phyloP scores from a whole-genome alignment of 2,329 filamentous ascomycete genomes.

The Cladosporium sp. region DNA sequence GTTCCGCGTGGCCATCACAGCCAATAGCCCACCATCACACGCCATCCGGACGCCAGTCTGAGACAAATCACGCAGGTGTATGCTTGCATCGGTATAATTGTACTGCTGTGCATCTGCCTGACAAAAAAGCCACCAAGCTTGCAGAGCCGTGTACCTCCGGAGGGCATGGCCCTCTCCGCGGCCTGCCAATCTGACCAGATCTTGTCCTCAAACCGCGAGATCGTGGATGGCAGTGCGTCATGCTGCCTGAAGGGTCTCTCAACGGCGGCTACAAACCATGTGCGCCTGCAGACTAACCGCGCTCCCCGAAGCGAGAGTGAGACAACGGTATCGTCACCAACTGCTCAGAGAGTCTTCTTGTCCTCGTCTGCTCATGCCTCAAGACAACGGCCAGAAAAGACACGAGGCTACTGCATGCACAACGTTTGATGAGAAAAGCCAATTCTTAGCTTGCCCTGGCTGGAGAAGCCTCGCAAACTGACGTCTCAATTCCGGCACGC shows the following conservation, averaged over 20 bases:
- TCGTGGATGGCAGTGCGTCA: not conserved
- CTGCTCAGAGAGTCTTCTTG: not conserved
- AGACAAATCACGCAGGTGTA: not conserved
- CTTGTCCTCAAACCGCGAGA: not conserved
- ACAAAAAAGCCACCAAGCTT: not conserved
- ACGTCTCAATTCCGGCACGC: constrained; percentile 1
- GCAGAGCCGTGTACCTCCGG: constrained; percentile 4
- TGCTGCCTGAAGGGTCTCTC: constrained; percentile 4
- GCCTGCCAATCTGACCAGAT: not conserved
- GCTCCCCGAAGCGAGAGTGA: not conserved
- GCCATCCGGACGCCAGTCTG: not conserved
- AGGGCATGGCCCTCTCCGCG: constrained; percentile 3
- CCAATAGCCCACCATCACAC: not conserved
- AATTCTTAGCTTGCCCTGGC: not conserved
- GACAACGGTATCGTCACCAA: not conserved
- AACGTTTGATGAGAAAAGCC: not conserved
- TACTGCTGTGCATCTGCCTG: not conserved
- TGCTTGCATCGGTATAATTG: not conserved
- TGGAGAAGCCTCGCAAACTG: not conserved
- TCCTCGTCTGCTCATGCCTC: not conserved
- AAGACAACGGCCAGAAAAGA: not conserved
- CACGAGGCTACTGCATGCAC: not conserved
- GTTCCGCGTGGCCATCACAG: not conserved
- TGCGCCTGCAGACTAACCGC: constrained; percentile 13
- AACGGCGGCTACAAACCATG: constrained; percentile 5